These are phyloP conservation scores for Lachnellula arida DNA, from an alignment of 2,329 filamentous ascomycete genomes.

Conservation along the genomic window DNA sequence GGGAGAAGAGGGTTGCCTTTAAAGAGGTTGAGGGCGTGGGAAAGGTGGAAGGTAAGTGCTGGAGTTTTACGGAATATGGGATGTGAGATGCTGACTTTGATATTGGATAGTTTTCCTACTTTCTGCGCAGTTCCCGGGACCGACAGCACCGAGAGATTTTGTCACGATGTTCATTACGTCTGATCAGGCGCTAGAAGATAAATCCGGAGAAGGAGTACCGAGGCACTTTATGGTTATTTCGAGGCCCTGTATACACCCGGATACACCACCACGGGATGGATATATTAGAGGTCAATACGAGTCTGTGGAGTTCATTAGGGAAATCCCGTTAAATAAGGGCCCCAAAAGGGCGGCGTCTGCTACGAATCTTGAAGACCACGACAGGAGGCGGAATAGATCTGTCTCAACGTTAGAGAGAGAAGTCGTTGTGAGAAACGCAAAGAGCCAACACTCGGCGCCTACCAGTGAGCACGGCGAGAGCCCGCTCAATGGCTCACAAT, in stretches of 20 bases:
- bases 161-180: constrained; percentile 73
- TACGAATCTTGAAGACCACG: constrained; percentile 37
- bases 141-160: constrained; percentile 84
- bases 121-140: constrained; percentile 84
- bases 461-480: constrained; percentile 6
- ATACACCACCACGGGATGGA: constrained; percentile 63
- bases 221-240: constrained; percentile 84
- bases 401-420: constrained; percentile 36
- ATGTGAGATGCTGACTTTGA: background rate
- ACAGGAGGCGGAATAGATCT: constrained; percentile 23
- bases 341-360: constrained; percentile 42
- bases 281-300: constrained; percentile 85
- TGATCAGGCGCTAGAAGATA: constrained; percentile 24
- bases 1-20: constrained; percentile 68
- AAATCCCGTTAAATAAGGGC: constrained; percentile 56
- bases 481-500: constrained; percentile 10
- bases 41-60: constrained; percentile 53
- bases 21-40: constrained; percentile 51
- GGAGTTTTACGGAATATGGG: background rate
- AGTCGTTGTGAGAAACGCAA: constrained; percentile 40
- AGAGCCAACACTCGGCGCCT: constrained; percentile 19
- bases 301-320: constrained; percentile 84
- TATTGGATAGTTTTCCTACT: constrained; percentile 66
- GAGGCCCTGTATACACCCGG: constrained; percentile 73
- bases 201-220: constrained; percentile 37